phyloP scores from a whole-genome alignment of 352 stramenopile genomes.

The Hyaloperonospora brassicae region DNA sequence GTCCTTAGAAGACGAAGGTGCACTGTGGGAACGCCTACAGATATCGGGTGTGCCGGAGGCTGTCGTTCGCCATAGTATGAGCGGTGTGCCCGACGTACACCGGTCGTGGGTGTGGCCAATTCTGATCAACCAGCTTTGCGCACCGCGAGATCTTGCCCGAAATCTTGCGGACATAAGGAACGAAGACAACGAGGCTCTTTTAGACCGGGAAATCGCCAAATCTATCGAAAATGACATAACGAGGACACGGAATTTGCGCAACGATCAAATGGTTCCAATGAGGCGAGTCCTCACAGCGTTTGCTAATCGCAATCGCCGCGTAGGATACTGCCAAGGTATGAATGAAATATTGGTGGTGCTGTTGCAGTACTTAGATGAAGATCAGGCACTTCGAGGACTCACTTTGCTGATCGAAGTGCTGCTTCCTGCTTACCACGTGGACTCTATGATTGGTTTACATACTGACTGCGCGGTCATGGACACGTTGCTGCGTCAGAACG shows the following conservation, averaged over 20 bases:
- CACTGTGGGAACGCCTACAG: constrained; percentile 39
- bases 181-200: constrained; percentile 34
- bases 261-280: constrained; percentile 51
- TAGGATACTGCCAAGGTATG: constrained; percentile 83
- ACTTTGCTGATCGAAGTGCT: constrained; percentile 69
- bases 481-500: constrained; percentile 69
- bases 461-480: constrained; percentile 80
- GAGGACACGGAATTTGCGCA: constrained; percentile 49
- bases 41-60: constrained; percentile 20
- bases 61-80: constrained; percentile 40
- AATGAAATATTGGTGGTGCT: constrained; percentile 75
- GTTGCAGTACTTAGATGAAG: constrained; percentile 61
- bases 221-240: constrained; percentile 80
- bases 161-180: constrained; percentile 20
- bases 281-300: constrained; percentile 64
- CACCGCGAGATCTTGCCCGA: constrained; percentile 29
- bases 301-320: constrained; percentile 59
- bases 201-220: constrained; percentile 64
- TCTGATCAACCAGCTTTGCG: constrained; percentile 41
- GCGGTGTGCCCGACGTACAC: constrained; percentile 56
- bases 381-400: constrained; percentile 47
- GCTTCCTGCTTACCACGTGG: constrained; percentile 69
- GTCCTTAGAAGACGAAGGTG: constrained; percentile 25
- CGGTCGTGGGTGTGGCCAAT: constrained; percentile 67
- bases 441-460: constrained; percentile 81